Base-by-base conservation (phyloP, 345 rosid genomes). In the Anacardium occidentale region DNA sequence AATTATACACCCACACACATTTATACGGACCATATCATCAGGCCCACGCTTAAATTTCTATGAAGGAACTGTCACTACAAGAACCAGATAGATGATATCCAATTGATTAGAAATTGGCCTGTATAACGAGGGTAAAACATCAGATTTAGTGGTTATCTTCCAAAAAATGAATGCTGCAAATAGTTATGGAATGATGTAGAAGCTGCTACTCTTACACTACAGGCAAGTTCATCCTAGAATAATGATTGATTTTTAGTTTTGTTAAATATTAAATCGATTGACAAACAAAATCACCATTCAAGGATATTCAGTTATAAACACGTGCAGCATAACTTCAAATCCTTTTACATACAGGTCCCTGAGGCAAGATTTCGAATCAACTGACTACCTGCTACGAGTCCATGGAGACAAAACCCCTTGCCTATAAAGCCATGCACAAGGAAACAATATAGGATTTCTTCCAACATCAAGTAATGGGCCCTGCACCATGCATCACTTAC, bases 401-500 rank as follows among this genome's bases (percentile, higher is more conserved):
- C 97, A 92, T 5, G 97, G 97, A 68, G 86, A 79, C 66, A 94
- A 82, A 65, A 92, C 75, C 71, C 97, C 95, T 82, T 90, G 98
- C 75, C 97, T 90, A 74, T 88, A 72, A 68, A 90, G 81, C 97
- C 98, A 94, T 37, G 86, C 84, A 62, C 97, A 94, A 34, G 93
- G 87, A 81, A 94, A 94, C n/a, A 84, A 70, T 18, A 89, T 74
- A 69, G 88, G 87, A 59, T 92, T 89, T 79, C 97, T 90, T 78
- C 98, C 98, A 60, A 90, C 75, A 82, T 94, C 97, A 60, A 92
- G 97, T 70, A 94, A 73, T 34, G 97, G 97, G 7, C 97, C 98
- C 98, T 93, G 83, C 78, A 85, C 10, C 71, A 68, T 29, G 32
- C 67, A 70, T 74, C 60, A 77, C 24, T 68, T 53, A 32, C 14